Evolutionary conservation across 106 monocot genomes (phyloP), one percentile per base, ranked within the genome.

Genomic region (Allium sativum): DNA sequence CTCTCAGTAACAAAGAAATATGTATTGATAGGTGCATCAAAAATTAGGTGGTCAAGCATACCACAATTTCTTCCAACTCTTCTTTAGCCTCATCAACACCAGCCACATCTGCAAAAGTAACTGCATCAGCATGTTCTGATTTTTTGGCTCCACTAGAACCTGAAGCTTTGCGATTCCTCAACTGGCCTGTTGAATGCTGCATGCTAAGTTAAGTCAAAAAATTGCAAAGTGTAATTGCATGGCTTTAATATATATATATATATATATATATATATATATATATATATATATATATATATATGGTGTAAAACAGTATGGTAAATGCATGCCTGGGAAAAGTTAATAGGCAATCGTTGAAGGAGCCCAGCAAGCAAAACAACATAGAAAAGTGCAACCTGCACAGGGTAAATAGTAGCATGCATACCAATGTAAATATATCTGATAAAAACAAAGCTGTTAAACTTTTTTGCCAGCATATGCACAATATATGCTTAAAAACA

Each of bases 51-150:
- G 12, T 62, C 15, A 12, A 46, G 31, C 74, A 72, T 77, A 96
- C 95, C 74, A 98, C 91, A 83, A 98, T 98, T 76, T 98, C 96
- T 78, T 98, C 91, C 42, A 98, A 71, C 69, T 98, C 96, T 73
- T 98, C 96, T 76, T 98, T 98, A 6, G 96, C 96, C 72, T 98
- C 96, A 55, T 91, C 96, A 65, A 98, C 91, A 22, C 96, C 96
- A 74, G 96, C 96, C 63, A 98, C 96, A 77, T 98, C 96, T 72
- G 79, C 80, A 68, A 98, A 98, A 56, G 91, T 98, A 58, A 98
- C 54, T 16, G 80, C 20, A 68, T 88, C 91, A 64, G 91, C 64
- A 76, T 80, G 82, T 76, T 98, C 88, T 70, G 84, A 71, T 66
- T 67, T 69, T 78, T 98, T 92, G 42, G 80, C 22, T 18, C 88